Conservation (phyloP, 805 yeast genomes). For the Limtongia smithiae region DNA sequence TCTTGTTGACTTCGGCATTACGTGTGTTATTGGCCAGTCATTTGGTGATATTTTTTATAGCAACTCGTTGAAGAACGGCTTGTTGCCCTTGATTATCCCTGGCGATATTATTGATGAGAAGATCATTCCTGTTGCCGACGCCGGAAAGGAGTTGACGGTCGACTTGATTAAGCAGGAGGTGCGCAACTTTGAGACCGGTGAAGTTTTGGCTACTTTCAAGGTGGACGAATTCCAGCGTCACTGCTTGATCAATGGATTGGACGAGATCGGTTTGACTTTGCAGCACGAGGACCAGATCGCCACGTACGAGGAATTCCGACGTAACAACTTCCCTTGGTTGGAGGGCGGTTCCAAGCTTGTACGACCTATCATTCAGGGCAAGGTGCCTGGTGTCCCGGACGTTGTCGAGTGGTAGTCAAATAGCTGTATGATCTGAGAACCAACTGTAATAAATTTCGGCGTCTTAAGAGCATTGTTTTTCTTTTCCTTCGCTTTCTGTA, state of each 20-base stretch:
- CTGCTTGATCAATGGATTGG: constrained; percentile 90
- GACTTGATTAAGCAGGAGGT: constrained; percentile 88
- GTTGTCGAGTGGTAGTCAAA: constrained; percentile 30
- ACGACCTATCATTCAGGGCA: constrained; percentile 23
- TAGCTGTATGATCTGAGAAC: neutral
- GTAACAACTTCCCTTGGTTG: constrained; percentile 78
- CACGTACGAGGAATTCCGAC: constrained; percentile 74
- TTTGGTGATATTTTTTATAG: constrained; percentile 98
- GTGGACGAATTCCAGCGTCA: constrained; percentile 91
- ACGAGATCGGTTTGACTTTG: constrained; percentile 92
- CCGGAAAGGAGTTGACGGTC: constrained; percentile 66
- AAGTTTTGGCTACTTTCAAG: constrained; percentile 78
- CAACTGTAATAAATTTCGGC: neutral
- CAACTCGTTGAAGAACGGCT: constrained; percentile 94
- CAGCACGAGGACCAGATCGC: constrained; percentile 77
- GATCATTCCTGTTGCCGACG: constrained; percentile 74
- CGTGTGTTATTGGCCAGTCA: constrained; percentile 93
- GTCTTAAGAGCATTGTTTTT: too few relatives aligned
- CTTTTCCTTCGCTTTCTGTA: too few relatives aligned
- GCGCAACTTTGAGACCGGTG: constrained; percentile 53
- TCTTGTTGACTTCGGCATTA: constrained; percentile 92
- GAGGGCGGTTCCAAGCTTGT: constrained; percentile 25
- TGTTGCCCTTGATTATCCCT: constrained; percentile 87
- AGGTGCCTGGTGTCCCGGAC: constrained; percentile 27
- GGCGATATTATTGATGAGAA: constrained; percentile 68